Base-by-base conservation (phyloP, 495 filamentous ascomycete genomes). In the Penicillium soppii region DNA sequence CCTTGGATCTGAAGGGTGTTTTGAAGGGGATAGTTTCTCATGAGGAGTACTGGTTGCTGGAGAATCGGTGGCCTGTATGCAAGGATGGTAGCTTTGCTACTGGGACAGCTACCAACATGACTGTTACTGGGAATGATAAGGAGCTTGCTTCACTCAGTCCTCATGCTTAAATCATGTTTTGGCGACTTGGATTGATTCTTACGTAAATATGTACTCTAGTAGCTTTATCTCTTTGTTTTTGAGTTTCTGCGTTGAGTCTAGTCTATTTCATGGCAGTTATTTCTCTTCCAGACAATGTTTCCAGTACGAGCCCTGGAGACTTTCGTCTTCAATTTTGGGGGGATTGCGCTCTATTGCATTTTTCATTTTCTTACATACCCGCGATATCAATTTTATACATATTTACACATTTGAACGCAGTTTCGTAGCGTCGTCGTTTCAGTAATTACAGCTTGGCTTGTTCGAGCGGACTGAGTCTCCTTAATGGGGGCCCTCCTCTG, bases 11-110 rank as follows among this genome's bases (percentile, higher is more conserved):
- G 10, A 35, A 40, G 6, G 65, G 68, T 13, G 38, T 59, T 40
- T 30, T 69, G 1, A 60, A 59, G 27, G 66, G 66, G 0, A 26
- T 58, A 7, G 54, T 56, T 29, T 61, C 63, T 22, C 62, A 73
- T 57, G 63, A 69, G 8, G 36, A 41, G 35, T 73, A 59, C 41
- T 73, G 70, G 70, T 26, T 67, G 33, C 42, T 57, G 10, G 45
- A 58, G 2, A 54, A 62, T 15, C 37, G 57, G 17, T 73, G 62
- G 62, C 59, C 59, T 10, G 47, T 57, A 6, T 69, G 64, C n/a
- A 36, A 56, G 7, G 64, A 68, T 32, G 63, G 61, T 2, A 70
- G 65, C 47, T 71, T 73, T 58, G 59, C 66, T 2, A 48, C 27
- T 22, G 66, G 67, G 5, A 65, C 67, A 23, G 59, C 59, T 4